These are phyloP conservation scores for Annona cherimola DNA, from an alignment of 164 flowering plant genomes.

Conservation along the genomic window DNA sequence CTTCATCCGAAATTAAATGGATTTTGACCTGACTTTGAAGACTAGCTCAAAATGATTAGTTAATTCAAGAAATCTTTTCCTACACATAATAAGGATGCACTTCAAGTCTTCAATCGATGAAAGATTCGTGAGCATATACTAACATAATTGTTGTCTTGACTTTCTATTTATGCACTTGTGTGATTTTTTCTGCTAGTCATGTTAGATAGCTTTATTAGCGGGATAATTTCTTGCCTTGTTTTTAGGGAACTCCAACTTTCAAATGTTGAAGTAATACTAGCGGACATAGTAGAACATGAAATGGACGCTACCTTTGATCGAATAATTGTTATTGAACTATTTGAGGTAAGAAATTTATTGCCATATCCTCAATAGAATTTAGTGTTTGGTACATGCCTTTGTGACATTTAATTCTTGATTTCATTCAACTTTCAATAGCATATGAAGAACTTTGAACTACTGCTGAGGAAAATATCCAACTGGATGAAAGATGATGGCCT, in stretches of 20 bases:
- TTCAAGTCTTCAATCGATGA: background rate
- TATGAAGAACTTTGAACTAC: conserved; percentile 21
- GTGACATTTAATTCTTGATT: background rate
- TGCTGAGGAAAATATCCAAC: conserved; percentile 16
- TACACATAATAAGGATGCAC: background rate
- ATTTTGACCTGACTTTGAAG: no score
- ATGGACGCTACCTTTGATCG: conserved; percentile 79
- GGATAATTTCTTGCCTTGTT: background rate
- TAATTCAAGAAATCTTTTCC: background rate
- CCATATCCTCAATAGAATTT: background rate
- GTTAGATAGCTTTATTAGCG: no score
- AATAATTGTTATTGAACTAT: conserved; percentile 81
- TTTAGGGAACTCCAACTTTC: conserved; percentile 52
- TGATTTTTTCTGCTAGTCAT: no score
- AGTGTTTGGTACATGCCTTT: background rate
- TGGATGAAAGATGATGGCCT: conserved; percentile 24
- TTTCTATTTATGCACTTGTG: background rate
- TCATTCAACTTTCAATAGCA: conserved; percentile 8
- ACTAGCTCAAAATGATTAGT: no score
- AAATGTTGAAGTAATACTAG: conserved; percentile 72
- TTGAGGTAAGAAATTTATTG: conserved; percentile 53
- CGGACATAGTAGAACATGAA: conserved; percentile 72
- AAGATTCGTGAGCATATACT: no score
- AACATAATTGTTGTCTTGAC: background rate
- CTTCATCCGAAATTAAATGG: no score